Percentiles rank a stretch among this genome's conserved stretches.
Evolutionary conservation across 768 basidiomycete genomes (phyloP).

Genomic region (Russula sp.): DNA sequence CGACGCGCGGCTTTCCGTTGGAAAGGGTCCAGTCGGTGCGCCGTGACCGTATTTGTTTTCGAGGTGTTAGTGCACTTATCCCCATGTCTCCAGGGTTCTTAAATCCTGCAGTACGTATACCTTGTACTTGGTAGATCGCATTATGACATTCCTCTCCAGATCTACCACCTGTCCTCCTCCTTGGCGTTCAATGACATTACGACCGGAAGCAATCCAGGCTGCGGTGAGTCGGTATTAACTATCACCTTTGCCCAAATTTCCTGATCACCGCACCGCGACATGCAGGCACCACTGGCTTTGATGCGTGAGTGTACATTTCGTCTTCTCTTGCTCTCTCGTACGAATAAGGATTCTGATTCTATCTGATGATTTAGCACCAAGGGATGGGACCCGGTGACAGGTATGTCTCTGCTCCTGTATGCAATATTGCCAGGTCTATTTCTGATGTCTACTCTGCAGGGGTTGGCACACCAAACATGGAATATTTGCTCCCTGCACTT

Average conservation of each 20-base stretch:
- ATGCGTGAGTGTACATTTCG: slow-evolving; percentile 1
- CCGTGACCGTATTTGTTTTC: neutral
- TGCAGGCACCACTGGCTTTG: slow-evolving; percentile 9
- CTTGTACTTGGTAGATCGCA: neutral
- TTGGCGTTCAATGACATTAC: slow-evolving; percentile 13
- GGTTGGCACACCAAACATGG: slow-evolving; percentile 9
- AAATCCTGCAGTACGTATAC: slow-evolving; percentile 1
- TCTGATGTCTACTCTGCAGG: slow-evolving; percentile 1
- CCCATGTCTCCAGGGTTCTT: slow-evolving; percentile 2
- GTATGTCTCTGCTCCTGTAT: neutral
- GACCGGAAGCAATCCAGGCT: slow-evolving; percentile 9
- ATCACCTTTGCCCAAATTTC: neutral
- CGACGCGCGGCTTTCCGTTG: slow-evolving; percentile 32
- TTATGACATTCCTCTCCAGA: slow-evolving; percentile 4
- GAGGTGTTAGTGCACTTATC: neutral
- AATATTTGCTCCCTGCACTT: neutral
- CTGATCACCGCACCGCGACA: neutral
- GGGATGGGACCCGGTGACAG: slow-evolving; percentile 19
- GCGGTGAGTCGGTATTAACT: slow-evolving; percentile 3
- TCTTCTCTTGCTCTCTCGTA: neutral
- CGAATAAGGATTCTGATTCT: neutral
- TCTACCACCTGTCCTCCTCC: neutral
- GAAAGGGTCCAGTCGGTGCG: slow-evolving; percentile 24
- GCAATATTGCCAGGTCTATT: neutral
- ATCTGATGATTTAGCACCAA: neutral